These are phyloP conservation scores for Pythium angustatum DNA, from an alignment of 352 stramenopile genomes.

Conservation along the genomic window DNA sequence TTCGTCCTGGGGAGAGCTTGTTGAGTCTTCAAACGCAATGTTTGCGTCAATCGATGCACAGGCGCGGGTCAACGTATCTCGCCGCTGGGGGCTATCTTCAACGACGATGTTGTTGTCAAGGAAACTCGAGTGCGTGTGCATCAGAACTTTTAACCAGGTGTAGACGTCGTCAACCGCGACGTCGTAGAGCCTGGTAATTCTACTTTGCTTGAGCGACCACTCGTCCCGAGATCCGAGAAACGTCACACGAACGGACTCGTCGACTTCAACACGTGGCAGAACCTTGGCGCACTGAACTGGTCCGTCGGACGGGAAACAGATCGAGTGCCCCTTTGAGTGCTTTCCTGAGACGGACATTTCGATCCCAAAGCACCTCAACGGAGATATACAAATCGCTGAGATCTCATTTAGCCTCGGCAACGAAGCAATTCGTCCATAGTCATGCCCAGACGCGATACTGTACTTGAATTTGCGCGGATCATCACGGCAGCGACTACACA, in stretches of 20 bases:
- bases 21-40: too few relatives aligned
- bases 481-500: neutral
- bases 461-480: neutral
- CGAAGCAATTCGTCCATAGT: neutral
- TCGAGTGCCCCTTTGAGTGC: neutral
- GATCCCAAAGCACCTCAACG: neutral
- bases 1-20: too few relatives aligned
- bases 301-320: constrained; percentile 2
- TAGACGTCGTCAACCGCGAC: neutral
- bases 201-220: neutral
- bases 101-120: neutral
- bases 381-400: neutral
- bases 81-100: too few relatives aligned
- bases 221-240: constrained; percentile 1
- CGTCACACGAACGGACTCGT: neutral
- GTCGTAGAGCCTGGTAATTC: neutral
- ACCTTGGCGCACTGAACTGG: neutral
- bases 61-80: too few relatives aligned
- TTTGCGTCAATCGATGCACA: too few relatives aligned
- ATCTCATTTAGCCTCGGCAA: neutral
- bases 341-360: neutral
- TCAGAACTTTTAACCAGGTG: neutral
- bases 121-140: constrained; percentile 5
- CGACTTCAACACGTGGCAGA: neutral
- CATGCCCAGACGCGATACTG: neutral